phyloP scores from a whole-genome alignment of 2,329 filamentous ascomycete genomes.

The Emergomyces africanus region DNA sequence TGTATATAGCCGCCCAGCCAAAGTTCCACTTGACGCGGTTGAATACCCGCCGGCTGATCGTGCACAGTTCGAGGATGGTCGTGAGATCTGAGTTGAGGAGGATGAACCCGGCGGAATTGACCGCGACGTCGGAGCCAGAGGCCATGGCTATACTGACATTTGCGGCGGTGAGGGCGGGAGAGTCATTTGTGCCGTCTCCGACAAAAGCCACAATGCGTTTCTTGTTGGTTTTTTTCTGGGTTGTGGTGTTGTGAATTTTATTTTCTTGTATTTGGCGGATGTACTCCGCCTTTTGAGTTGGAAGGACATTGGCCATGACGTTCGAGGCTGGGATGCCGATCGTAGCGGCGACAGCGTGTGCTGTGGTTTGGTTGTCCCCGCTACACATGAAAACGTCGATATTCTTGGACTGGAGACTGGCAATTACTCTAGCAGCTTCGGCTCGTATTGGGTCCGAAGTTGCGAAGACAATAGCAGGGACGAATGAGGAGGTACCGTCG shows the following conservation, averaged over 20 bases:
- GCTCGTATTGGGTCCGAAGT: constrained; percentile 70
- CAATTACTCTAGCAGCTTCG: constrained; percentile 54
- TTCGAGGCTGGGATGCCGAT: constrained; percentile 62
- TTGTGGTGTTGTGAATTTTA: constrained; percentile 20
- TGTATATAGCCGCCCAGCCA: constrained; percentile 73
- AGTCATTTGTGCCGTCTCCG: constrained; percentile 78
- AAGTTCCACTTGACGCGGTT: constrained; percentile 74
- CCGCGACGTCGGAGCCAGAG: constrained; percentile 68
- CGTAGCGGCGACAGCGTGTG: constrained; percentile 59
- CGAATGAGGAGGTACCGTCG: constrained; percentile 13
- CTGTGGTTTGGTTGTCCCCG: constrained; percentile 79
- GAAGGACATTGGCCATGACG: constrained; percentile 77
- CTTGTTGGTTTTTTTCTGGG: constrained; percentile 6
- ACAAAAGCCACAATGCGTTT: constrained; percentile 64
- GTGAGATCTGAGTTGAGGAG: constrained; percentile 58
- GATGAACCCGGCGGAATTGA: constrained; percentile 71
- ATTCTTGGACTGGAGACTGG: constrained; percentile 49
- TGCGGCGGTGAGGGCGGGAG: constrained; percentile 64
- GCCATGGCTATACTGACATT: constrained; percentile 76
- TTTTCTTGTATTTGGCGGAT: constrained; percentile 40
- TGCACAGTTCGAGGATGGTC: constrained; percentile 59
- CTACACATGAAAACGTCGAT: constrained; percentile 85
- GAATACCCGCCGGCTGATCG: constrained; percentile 60
- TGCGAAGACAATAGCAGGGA: constrained; percentile 54
- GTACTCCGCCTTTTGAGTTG: constrained; percentile 56